These are phyloP conservation scores for Closterium sp. DNA, from an alignment of 139 green algal species.

Conservation along the genomic window DNA sequence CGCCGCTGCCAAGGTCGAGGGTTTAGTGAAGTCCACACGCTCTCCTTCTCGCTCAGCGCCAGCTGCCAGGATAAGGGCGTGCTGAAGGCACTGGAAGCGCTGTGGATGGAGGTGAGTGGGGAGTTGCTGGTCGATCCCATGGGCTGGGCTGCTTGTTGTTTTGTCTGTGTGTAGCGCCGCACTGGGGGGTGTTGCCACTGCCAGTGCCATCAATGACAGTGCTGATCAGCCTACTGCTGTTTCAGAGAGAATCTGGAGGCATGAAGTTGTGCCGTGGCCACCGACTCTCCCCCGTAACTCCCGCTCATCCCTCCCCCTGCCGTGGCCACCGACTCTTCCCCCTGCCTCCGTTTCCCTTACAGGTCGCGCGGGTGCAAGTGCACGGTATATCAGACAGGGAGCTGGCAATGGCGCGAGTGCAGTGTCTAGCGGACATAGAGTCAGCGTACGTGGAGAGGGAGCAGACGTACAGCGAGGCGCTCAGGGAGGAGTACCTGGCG, in stretches of 20 bases:
- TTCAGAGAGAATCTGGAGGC: too few species aligned
- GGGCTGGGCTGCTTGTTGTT: too few species aligned
- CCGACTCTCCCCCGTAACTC: conserved; percentile 50
- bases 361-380: conserved; percentile 73
- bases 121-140: too few species aligned
- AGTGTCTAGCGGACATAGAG: conserved; percentile 65
- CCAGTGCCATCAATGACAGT: too few species aligned
- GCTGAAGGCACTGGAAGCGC: conserved; percentile 11
- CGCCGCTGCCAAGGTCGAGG: conserved; percentile 20
- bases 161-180: too few species aligned
- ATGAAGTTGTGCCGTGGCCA: too few species aligned
- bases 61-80: conserved; percentile 23
- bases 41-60: background rate
- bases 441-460: conserved; percentile 74
- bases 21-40: background rate
- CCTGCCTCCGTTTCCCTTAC: too few species aligned
- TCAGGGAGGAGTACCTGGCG: conserved; percentile 40
- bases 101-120: conserved; percentile 39
- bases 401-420: conserved; percentile 44
- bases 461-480: conserved; percentile 53
- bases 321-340: conserved; percentile 73
- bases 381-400: conserved; percentile 68
- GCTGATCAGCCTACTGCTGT: too few species aligned
- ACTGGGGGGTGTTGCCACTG: too few species aligned
- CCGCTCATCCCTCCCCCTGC: too few species aligned